Evolutionary conservation across 2,329 filamentous ascomycete species (phyloP), one percentile per base, ranked within the genome.

Genomic region (Botryotinia narcissicola): DNA sequence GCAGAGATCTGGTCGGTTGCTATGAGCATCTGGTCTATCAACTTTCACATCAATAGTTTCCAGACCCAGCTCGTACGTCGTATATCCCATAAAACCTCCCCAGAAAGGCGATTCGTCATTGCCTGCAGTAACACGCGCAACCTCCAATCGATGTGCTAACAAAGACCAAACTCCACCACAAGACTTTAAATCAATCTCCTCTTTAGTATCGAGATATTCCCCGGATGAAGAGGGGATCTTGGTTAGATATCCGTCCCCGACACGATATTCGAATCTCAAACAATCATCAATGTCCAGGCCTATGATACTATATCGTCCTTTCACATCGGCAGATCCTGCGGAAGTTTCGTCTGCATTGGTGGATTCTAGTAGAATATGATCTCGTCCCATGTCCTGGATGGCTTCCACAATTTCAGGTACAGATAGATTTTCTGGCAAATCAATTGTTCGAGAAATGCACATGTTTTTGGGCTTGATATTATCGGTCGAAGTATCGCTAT

Each of bases 291-390:
- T 86, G 16, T 90, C 86, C 0, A 94, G 83, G 0, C 90, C 93
- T 70, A 97, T 87, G 76, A 97, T 93, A 79, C 91, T 95, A 80
- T 89, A 93, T 64, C 89, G 85, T 3, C 92, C 92, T 66, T 85
- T 83, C 1, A 87, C 85, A 83, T 85, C 71, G 73, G 86, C 84
- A 2, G 82, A 78, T n/a, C 76, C 82, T 54, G 84, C 84, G 73
- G 83, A 80, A 22, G 81, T 83, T 62, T 82, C 86, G 80, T 81
- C 81, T 12, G 85, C 87, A 77, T 87, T 91, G 2, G 88, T 87
- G 20, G 88, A 90, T 77, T 90, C 90, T 29, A 90, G 82, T 69
- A 92, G 80, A 75, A 91, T 85, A 75, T 86, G 82, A 67, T 90
- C 85, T 9, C 74, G 60, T 35, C 75, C 73, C 2, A 77, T 54